phyloP scores from a whole-genome alignment of 495 filamentous ascomycete species.

The Penicillium atrosanguineum region DNA sequence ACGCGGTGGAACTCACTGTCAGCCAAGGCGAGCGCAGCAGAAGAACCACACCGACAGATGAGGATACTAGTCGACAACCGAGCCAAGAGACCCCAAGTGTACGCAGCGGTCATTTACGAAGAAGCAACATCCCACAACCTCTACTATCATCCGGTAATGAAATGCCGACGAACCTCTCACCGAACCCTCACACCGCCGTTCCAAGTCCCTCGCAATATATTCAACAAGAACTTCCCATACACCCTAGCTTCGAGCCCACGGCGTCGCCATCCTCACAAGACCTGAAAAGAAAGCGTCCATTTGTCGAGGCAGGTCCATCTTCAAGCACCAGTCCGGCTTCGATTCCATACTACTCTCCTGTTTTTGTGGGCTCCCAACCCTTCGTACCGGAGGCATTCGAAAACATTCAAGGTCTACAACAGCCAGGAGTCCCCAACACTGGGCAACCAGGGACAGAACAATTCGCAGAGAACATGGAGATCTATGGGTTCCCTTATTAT shows the following conservation, averaged over 20 bases:
- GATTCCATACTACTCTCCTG: conserved; percentile 13
- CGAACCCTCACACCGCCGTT: conserved; percentile 2
- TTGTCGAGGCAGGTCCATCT: conserved; percentile 13
- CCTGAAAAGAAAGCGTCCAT: conserved; percentile 23
- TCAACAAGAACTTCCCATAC: conserved; percentile 12
- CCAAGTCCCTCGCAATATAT: conserved; percentile 10
- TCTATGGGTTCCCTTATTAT: conserved; percentile 31
- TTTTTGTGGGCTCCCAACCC: conserved; percentile 16
- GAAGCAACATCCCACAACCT: conserved; percentile 1
- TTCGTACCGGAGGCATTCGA: conserved; percentile 24
- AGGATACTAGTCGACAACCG: neutral
- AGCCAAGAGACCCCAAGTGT: conserved; percentile 8
- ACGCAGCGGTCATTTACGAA: neutral
- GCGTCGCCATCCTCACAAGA: conserved; percentile 9
- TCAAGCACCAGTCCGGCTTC: conserved; percentile 18
- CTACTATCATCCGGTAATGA: neutral
- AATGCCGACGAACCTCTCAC: neutral
- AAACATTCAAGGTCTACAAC: conserved; percentile 11
- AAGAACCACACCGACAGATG: conserved; percentile 11
- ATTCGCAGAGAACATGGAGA: conserved; percentile 18
- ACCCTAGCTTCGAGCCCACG: conserved; percentile 1
- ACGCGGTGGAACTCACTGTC: conserved; percentile 18
- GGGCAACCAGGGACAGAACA: conserved; percentile 9
- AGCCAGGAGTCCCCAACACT: conserved; percentile 8
- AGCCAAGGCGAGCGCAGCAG: conserved; percentile 5